These are phyloP conservation scores for Globisporangium spinosum DNA, from an alignment of 352 stramenopile species.

Conservation along the genomic window DNA sequence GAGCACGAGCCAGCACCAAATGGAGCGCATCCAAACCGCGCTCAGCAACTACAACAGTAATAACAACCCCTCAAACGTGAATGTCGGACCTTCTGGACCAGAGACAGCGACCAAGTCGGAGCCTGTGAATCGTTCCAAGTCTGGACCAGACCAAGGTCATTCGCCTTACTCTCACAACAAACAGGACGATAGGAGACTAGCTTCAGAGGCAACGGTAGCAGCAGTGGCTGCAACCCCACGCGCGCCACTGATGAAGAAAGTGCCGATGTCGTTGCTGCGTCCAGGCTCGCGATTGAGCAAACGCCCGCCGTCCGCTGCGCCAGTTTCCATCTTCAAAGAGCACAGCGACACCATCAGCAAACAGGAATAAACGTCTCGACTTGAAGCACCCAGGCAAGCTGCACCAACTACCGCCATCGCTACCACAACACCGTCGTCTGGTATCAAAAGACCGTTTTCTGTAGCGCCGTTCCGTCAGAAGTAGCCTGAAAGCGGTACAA, in stretches of 20 bases:
- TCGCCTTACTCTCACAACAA: background rate
- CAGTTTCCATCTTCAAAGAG: conserved; percentile 16
- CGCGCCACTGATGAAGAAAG: conserved; percentile 5
- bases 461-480: background rate
- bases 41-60: conserved; percentile 15
- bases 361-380: background rate
- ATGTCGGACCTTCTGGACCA: background rate
- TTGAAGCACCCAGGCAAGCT: background rate
- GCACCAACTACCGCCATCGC: background rate
- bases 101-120: background rate
- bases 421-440: background rate
- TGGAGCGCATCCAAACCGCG: conserved; percentile 30
- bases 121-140: background rate
- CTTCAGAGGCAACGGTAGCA: background rate
- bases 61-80: no score
- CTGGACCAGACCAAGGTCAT: conserved; percentile 12
- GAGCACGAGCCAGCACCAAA: conserved; percentile 33
- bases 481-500: background rate
- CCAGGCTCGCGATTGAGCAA: conserved; percentile 8
- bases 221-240: background rate
- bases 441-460: conserved; percentile 5
- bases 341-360: background rate
- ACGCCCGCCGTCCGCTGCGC: conserved; percentile 8
- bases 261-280: conserved; percentile 9
- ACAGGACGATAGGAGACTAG: conserved; percentile 15